phyloP scores from a whole-genome alignment of 2,329 filamentous ascomycete species.

The Monosporascus sp. region DNA sequence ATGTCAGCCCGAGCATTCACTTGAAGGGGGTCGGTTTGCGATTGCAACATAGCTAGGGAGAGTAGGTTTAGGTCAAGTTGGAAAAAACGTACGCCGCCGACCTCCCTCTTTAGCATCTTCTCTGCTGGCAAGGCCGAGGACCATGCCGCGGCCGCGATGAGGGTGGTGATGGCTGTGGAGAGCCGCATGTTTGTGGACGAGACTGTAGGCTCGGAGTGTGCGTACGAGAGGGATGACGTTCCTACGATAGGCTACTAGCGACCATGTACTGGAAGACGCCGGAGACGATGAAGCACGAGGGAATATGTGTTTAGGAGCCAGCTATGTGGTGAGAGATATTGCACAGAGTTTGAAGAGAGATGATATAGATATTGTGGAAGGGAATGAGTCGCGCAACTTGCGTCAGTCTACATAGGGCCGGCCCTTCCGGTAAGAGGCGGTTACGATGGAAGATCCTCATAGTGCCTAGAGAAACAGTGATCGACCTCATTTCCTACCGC shows the following conservation, averaged over 20 bases:
- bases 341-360: no score
- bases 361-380: no score
- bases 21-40: no score
- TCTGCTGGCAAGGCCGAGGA: conserved; percentile 17
- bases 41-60: no score
- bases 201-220: background rate
- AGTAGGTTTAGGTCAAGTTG: background rate
- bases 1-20: no score
- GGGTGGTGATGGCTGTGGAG: conserved; percentile 13
- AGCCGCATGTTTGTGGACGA: conserved; percentile 17
- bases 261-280: no score
- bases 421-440: background rate
- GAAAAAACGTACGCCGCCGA: conserved; percentile 40
- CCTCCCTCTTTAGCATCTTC: conserved; percentile 33
- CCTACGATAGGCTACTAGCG: background rate
- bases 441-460: background rate
- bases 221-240: background rate
- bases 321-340: no score
- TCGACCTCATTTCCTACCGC: no score
- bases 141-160: conserved; percentile 16
- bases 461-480: background rate
- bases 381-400: no score
- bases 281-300: no score
- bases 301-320: no score
- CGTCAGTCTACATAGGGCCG: no score